Conservation (phyloP, 805 yeast genomes). For the Ogataea salicorniae region DNA sequence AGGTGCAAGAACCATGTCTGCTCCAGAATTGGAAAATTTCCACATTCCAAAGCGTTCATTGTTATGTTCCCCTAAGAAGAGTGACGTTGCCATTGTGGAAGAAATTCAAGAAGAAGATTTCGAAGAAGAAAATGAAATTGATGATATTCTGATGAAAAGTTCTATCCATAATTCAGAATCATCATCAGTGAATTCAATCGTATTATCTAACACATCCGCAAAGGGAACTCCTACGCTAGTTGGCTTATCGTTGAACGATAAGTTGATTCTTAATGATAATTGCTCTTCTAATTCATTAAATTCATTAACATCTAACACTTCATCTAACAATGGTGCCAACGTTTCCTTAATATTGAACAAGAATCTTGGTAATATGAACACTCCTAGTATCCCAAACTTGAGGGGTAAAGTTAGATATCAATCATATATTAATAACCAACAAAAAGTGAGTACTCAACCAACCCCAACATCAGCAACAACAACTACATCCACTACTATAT, state of each 20-base stretch:
- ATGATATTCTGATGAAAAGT: constrained; percentile 6
- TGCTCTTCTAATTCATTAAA: constrained; percentile 24
- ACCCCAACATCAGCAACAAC: constrained; percentile 12
- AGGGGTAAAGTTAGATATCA: constrained; percentile 30
- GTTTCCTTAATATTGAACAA: constrained; percentile 5
- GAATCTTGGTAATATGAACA: constrained; percentile 11
- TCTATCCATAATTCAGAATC: constrained; percentile 18
- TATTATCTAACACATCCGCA: constrained; percentile 6
- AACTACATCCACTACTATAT: constrained; percentile 3
- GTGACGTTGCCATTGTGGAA: constrained; percentile 28
- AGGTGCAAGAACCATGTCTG: constrained; percentile 15
- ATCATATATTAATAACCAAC: constrained; percentile 26
- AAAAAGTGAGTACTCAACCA: constrained; percentile 19
- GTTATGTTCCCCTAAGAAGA: constrained; percentile 28
- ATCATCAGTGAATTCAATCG: constrained; percentile 18
- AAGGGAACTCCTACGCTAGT: constrained; percentile 15
- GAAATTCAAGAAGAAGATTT: constrained; percentile 26
- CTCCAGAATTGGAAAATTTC: constrained; percentile 16
- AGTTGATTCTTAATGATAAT: constrained; percentile 10
- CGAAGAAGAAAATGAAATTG: constrained; percentile 9
- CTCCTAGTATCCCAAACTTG: constrained; percentile 22
- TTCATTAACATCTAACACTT: constrained; percentile 19
- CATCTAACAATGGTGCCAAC: constrained; percentile 8
- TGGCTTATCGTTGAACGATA: constrained; percentile 9
- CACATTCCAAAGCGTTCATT: constrained; percentile 26